Conservation (phyloP, 2,329 filamentous ascomycete species). For the Plectosphaerella plurivora region DNA sequence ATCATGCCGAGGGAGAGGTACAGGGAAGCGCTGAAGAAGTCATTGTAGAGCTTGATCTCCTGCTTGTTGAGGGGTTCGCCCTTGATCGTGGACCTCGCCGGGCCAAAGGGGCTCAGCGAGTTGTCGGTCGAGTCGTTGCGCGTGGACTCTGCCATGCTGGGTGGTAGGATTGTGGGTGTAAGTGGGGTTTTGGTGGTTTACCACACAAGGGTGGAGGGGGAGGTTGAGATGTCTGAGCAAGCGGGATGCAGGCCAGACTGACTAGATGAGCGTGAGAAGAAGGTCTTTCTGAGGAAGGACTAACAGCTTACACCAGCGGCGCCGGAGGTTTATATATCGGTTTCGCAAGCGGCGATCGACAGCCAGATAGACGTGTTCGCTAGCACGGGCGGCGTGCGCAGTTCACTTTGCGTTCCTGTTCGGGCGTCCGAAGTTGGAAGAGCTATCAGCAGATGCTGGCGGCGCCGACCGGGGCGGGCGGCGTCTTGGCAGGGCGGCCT, state of each 20-base stretch:
- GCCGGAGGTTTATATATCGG: no score
- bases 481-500: background rate
- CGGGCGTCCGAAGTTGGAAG: background rate
- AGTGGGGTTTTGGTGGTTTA: background rate
- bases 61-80: constrained; percentile 58
- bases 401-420: no score
- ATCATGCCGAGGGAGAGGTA: constrained; percentile 79
- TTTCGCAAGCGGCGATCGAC: no score
- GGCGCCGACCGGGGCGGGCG: background rate
- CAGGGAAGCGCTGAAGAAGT: constrained; percentile 70
- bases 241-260: background rate
- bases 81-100: constrained; percentile 60
- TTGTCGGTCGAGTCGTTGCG: constrained; percentile 28
- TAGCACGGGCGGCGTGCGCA: no score
- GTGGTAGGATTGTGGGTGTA: constrained; percentile 7
- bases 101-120: constrained; percentile 61
- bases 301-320: background rate
- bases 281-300: background rate
- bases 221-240: no score
- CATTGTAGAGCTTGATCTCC: constrained; percentile 64
- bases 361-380: no score
- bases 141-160: constrained; percentile 20
- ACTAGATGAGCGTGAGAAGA: background rate
- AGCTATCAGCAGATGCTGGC: background rate
- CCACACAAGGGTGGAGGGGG: no score